phyloP scores from a whole-genome alignment of 1,284 basidiomycete species.

The Cronartium quercuum region DNA sequence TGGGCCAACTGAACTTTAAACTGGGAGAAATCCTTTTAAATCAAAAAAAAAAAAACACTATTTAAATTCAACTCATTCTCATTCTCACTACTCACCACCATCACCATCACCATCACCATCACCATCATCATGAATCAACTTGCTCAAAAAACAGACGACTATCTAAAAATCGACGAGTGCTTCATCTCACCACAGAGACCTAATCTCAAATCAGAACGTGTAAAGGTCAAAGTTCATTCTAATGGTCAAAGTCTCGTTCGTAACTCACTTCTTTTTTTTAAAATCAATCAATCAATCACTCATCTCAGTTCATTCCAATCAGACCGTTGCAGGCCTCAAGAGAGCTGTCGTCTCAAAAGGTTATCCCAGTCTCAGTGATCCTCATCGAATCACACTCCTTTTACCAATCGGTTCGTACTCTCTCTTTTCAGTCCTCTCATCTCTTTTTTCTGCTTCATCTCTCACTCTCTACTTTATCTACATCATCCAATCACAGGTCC shows the following conservation, averaged over 20 bases:
- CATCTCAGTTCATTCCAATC: too few relatives aligned
- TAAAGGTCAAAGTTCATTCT: constrained; percentile 20
- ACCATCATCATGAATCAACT: background rate
- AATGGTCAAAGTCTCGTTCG: constrained; percentile 12
- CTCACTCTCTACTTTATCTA: constrained; percentile 1
- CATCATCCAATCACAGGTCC: background rate
- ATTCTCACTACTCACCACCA: background rate
- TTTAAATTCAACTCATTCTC: background rate
- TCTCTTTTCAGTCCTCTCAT: background rate
- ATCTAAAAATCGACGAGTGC: constrained; percentile 29
- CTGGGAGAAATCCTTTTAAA: too few relatives aligned
- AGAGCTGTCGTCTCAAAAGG: constrained; percentile 19
- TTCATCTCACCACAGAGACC: constrained; percentile 13
- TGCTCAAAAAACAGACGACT: background rate
- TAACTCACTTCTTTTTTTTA: background rate
- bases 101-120: background rate
- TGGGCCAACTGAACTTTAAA: too few relatives aligned
- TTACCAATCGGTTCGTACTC: constrained; percentile 16
- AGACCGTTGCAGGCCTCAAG: constrained; percentile 27
- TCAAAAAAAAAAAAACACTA: too few relatives aligned
- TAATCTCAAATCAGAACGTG: constrained; percentile 25
- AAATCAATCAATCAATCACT: background rate
- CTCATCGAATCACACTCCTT: constrained; percentile 19
- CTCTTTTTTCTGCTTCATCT: background rate
- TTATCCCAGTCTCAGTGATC: constrained; percentile 18